These are phyloP conservation scores for Melanomma pulvis-pyrius DNA, from an alignment of 495 filamentous ascomycete genomes.

Conservation along the genomic window DNA sequence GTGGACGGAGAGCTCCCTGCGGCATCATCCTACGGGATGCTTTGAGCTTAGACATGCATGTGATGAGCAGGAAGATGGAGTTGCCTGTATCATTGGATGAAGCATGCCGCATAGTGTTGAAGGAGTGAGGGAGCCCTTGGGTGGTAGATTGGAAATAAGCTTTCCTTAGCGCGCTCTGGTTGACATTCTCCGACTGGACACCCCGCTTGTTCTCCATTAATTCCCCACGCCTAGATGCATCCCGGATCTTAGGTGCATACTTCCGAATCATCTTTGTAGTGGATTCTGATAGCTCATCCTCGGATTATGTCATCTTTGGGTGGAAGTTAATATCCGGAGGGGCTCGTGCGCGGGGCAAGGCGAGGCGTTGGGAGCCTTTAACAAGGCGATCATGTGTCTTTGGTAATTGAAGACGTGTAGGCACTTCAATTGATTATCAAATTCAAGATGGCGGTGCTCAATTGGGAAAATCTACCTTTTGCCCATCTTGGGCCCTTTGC, in stretches of 20 bases:
- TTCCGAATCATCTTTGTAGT: not conserved
- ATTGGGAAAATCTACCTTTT: slow-evolving; percentile 19
- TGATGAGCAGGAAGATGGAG: not conserved
- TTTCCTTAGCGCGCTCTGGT: slow-evolving; percentile 7
- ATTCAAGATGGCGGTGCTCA: slow-evolving; percentile 13
- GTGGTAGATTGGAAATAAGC: slow-evolving; percentile 7
- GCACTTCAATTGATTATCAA: not conserved
- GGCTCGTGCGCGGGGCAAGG: not conserved
- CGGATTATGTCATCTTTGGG: not conserved
- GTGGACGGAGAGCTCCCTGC: not conserved
- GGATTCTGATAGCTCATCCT: not conserved
- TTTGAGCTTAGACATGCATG: not conserved
- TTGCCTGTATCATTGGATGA: slow-evolving; percentile 6
- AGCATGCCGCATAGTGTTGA: slow-evolving; percentile 1
- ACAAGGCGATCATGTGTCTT: slow-evolving; percentile 9
- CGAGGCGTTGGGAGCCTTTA: not conserved
- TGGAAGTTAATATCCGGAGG: slow-evolving; percentile 20
- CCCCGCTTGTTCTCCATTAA: not conserved
- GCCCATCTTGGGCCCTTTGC: slow-evolving; percentile 13
- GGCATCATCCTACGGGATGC: not conserved
- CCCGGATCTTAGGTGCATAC: not conserved
- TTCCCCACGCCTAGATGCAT: not conserved
- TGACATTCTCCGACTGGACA: slow-evolving; percentile 16
- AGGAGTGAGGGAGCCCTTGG: not conserved
- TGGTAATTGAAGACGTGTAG: not conserved